Evolutionary conservation across 2,329 filamentous ascomycete genomes (phyloP), one percentile per base, ranked within the genome.

Genomic region (Xylaria sp.): DNA sequence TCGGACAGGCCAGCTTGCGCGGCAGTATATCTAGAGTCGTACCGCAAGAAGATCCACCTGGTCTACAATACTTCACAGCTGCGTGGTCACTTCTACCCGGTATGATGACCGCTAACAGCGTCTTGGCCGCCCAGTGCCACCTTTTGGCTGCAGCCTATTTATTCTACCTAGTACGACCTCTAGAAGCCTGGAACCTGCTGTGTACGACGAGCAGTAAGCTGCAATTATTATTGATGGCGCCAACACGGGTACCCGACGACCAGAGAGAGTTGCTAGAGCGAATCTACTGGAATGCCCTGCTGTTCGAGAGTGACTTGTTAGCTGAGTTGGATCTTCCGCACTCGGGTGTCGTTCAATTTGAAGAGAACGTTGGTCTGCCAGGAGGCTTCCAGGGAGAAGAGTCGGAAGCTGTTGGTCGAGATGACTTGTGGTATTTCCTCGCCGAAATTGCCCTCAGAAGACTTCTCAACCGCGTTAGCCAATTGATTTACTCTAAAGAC

Each of bases 371-470:
- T 66, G 91, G 92, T 10, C 83, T 96, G 0, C 93, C 93, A 1
- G 90, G 91, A 4, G 91, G 91, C 0, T 96, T 95, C 72, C 91
- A 92, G 75, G 89, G 90, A n/a, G 89, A 90, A 64, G 88, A 90
- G 71, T 83, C 84, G 8, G 86, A 88, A 71, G 83, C 87, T 6
- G 87, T 89, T 8, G 92, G 91, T 13, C 87, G 89, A 58, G 93
- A 95, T 74, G 92, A 95, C 68, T 83, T 95, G 16, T 95, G 93
- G 92, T 96, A 96, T 76, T 95, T 95, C 74, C 82, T 95, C 35
- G 92, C 93, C 44, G 92, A 95, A 75, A 94, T 96, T 70, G 92
- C 92, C 4, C 83, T 96, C 13, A 88, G 92, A 54, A 85, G 93
- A 65, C 86, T 96, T 3, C 85, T 95, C 73, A 94, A 94, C 78